Evolutionary conservation across 129 eudicot species (phyloP).

Genomic region (Centella asiatica): DNA sequence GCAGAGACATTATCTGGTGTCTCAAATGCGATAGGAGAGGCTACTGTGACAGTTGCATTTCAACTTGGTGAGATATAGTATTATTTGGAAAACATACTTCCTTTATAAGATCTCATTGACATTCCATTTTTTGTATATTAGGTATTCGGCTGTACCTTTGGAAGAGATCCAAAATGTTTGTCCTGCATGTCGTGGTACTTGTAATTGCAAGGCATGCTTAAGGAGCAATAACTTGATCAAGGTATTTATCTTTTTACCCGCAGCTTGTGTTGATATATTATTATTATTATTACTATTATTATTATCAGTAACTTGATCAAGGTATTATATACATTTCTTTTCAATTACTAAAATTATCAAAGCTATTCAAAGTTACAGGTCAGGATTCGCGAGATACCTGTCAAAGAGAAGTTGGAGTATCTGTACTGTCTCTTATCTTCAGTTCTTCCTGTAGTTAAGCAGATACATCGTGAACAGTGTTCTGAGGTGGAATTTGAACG

Average conservation of each 20-base stretch:
- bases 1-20: constrained; percentile 58
- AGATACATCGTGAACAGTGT: constrained; percentile 72
- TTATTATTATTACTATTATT: neutral
- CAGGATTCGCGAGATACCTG: constrained; percentile 75
- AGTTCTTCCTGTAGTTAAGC: constrained; percentile 81
- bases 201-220: constrained; percentile 77
- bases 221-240: constrained; percentile 79
- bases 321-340: too few species aligned
- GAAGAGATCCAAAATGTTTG: constrained; percentile 71
- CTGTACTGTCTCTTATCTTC: constrained; percentile 71
- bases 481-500: constrained; percentile 82
- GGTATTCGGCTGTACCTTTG: constrained; percentile 64
- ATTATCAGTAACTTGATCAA: constrained; percentile 4
- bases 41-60: constrained; percentile 71
- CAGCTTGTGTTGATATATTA: neutral
- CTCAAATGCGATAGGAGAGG: constrained; percentile 87
- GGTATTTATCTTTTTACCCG: constrained; percentile 34
- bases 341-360: constrained; percentile 2
- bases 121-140: constrained; percentile 14
- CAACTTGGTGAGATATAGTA: constrained; percentile 60
- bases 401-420: constrained; percentile 82
- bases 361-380: constrained; percentile 36
- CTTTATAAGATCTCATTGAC: constrained; percentile 1
- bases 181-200: constrained; percentile 93
- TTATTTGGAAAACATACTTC: constrained; percentile 1